phyloP scores from a whole-genome alignment of 1,284 basidiomycete genomes.

The Fomitopsis schrenkii region DNA sequence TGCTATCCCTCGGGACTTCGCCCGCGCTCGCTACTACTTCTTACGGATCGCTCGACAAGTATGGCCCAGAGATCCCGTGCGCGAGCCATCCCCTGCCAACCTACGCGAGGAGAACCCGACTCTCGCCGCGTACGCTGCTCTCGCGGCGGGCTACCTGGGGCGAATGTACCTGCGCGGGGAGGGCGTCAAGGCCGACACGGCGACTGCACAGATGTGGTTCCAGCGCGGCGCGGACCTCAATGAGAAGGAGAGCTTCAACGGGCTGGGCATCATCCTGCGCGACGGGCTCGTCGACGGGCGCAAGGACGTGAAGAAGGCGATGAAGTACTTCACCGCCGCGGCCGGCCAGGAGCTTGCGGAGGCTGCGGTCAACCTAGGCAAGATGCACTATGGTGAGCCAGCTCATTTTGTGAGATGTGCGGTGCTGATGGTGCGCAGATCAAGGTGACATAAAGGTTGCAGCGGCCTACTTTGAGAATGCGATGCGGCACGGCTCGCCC shows the following conservation, averaged over 20 bases:
- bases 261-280: constrained; percentile 87
- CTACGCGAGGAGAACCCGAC: constrained; percentile 52
- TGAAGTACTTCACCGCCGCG: constrained; percentile 72
- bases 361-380: constrained; percentile 88
- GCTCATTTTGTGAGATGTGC: constrained; percentile 3
- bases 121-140: constrained; percentile 64
- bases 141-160: constrained; percentile 83
- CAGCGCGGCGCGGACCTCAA: constrained; percentile 79
- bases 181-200: constrained; percentile 77
- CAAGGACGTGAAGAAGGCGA: constrained; percentile 69
- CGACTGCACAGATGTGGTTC: constrained; percentile 90
- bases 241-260: constrained; percentile 87
- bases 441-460: constrained; percentile 63
- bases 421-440: constrained; percentile 34
- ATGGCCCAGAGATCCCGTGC: constrained; percentile 74
- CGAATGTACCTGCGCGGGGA: constrained; percentile 95
- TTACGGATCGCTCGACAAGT: constrained; percentile 72
- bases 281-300: constrained; percentile 75
- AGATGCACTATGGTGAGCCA: constrained; percentile 67
- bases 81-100: constrained; percentile 39
- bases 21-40: constrained; percentile 79
- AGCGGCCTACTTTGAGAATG: constrained; percentile 73
- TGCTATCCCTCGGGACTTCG: constrained; percentile 71
- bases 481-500: constrained; percentile 80
- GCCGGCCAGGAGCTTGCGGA: constrained; percentile 86